phyloP scores from a whole-genome alignment of 1,139 yeast genomes.

The Pichia sp. region DNA sequence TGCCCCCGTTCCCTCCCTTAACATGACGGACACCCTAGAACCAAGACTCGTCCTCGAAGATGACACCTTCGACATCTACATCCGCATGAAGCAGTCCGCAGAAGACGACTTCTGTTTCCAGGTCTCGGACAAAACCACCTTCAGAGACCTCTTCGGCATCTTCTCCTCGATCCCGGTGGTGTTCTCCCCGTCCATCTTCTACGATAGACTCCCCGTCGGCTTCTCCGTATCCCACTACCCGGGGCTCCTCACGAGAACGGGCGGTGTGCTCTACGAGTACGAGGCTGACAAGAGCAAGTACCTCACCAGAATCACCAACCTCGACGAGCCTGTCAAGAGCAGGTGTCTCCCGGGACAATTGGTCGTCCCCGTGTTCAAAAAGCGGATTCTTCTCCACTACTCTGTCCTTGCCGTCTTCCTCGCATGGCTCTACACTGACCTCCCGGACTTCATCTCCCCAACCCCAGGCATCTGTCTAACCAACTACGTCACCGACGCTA shows the following conservation, averaged over 20 bases:
- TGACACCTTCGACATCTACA: constrained; percentile 45
- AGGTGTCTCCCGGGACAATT: constrained; percentile 88
- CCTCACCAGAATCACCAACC: constrained; percentile 40
- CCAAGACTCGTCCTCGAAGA: constrained; percentile 1
- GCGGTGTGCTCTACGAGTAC: constrained; percentile 66
- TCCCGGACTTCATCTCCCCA: constrained; percentile 84
- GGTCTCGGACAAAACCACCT: constrained; percentile 53
- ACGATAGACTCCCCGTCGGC: constrained; percentile 57
- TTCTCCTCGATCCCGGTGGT: constrained; percentile 68
- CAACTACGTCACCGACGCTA: constrained; percentile 47
- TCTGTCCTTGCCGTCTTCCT: constrained; percentile 44
- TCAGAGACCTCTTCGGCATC: constrained; percentile 55
- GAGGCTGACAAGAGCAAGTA: constrained; percentile 49
- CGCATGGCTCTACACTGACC: constrained; percentile 84
- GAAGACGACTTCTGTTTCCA: constrained; percentile 91
- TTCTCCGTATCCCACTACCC: constrained; percentile 71
- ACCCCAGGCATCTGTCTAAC: constrained; percentile 89
- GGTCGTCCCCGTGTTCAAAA: constrained; percentile 75
- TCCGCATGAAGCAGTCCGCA: constrained; percentile 77
- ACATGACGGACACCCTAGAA: background rate
- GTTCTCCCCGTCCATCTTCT: constrained; percentile 75
- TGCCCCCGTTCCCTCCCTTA: too few relatives aligned
- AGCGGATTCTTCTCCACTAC: constrained; percentile 46
- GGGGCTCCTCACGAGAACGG: constrained; percentile 80
- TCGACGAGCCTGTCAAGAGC: constrained; percentile 47